A percentile compares a stretch with the other conserved stretches of the same genome.
These are phyloP conservation scores for Silene uniflora DNA, from an alignment of 148 eudicot genomes.

Conservation along the genomic window DNA sequence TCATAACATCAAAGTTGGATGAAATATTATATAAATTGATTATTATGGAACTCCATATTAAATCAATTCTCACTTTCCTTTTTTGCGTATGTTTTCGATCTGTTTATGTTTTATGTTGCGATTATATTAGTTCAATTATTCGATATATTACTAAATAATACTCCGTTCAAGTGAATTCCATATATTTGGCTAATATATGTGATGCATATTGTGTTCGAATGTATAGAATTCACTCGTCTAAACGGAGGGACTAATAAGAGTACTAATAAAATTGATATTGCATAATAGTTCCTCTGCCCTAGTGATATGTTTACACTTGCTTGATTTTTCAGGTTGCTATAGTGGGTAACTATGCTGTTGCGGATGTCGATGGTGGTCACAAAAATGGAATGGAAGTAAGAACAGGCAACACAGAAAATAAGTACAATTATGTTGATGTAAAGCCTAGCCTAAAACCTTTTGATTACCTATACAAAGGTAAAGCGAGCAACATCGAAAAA, in stretches of 20 bases:
- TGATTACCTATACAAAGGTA: not conserved
- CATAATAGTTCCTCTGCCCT: too few relatives aligned
- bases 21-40: not conserved
- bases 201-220: too few relatives aligned
- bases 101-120: not conserved
- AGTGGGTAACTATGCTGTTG: slow-evolving; percentile 35
- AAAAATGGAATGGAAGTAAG: not conserved
- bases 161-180: not conserved
- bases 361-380: slow-evolving; percentile 21
- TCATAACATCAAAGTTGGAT: not conserved
- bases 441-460: not conserved
- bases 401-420: too few relatives aligned
- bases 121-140: not conserved
- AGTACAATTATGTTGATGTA: not conserved
- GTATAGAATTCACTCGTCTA: too few relatives aligned
- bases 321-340: slow-evolving; percentile 32
- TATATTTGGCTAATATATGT: too few relatives aligned
- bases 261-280: not conserved
- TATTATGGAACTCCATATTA: slow-evolving; percentile 6
- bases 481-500: not conserved
- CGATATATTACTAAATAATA: too few relatives aligned
- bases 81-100: slow-evolving; percentile 11
- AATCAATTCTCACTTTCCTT: not conserved
- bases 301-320: too few relatives aligned
- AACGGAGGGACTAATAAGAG: too few relatives aligned